These are phyloP conservation scores for Myxozyma geophila DNA, from an alignment of 805 yeast species.

Conservation along the genomic window DNA sequence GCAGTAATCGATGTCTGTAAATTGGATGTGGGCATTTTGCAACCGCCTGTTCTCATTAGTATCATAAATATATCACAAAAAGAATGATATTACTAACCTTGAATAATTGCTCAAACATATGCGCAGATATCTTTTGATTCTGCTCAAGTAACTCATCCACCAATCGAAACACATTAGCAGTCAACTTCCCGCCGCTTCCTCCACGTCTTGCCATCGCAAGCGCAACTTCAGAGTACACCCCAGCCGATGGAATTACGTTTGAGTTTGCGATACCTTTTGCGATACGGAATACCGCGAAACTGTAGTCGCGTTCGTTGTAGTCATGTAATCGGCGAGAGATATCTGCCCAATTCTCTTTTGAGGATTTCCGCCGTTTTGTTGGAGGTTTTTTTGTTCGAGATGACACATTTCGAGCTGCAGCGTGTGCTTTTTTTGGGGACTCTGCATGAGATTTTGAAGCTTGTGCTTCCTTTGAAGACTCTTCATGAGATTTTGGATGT, in stretches of 20 bases:
- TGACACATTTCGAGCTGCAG: too few relatives aligned
- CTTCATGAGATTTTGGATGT: too few relatives aligned
- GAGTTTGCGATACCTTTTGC: slow-evolving; percentile 14
- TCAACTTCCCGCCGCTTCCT: slow-evolving; percentile 4
- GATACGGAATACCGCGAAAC: not conserved
- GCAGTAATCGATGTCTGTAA: slow-evolving; percentile 1
- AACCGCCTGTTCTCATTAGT: not conserved
- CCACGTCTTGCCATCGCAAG: not conserved
- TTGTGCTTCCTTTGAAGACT: too few relatives aligned
- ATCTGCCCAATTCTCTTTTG: slow-evolving; percentile 11
- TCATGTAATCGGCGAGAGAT: not conserved
- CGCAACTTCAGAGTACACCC: slow-evolving; percentile 13
- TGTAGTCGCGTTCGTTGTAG: not conserved
- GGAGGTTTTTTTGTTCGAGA: too few relatives aligned
- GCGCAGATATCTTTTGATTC: not conserved
- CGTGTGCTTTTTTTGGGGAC: too few relatives aligned
- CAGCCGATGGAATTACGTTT: slow-evolving; percentile 2
- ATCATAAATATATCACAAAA: not conserved
- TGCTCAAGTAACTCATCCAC: slow-evolving; percentile 8
- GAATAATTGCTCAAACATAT: slow-evolving; percentile 9
- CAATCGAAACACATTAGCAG: slow-evolving; percentile 1
- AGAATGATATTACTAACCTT: not conserved
- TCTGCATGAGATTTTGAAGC: too few relatives aligned
- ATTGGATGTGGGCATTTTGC: slow-evolving; percentile 12
- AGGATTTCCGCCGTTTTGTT: not conserved